Evolutionary conservation across 805 yeast genomes (phyloP), one percentile per base, ranked within the genome.

Genomic region (Sugiyamaella americana): DNA sequence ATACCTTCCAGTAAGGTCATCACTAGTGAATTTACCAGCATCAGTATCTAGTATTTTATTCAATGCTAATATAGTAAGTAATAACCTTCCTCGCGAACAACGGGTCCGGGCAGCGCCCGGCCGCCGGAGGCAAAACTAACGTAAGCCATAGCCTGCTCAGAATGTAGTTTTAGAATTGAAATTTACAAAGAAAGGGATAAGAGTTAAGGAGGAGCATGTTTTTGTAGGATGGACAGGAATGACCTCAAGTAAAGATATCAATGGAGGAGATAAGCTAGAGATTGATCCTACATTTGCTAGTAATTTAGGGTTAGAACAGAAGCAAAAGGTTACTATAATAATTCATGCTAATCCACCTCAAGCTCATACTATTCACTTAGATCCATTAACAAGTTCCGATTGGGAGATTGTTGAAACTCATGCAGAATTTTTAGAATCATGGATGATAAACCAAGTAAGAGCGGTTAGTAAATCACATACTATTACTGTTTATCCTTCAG

Each of bases 341-440:
- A 59, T 82, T 44, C 72, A 75, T 46, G 68, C 77, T 11, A 69
- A 75, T 34, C 61, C 70, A 1, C 76, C 74, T n/a, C 71, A 65
- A 36, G 78, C 87, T 1, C 68, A 71, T 4, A 76, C 79, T 2
- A 80, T 89, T 2, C 80, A 77, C 57, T 72, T 91, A 38, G 96
- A 86, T 57, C 98, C 98, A 0, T 65, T 75, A 17, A 73, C 86
- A 0, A 63, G 80, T 1, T 73, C 82, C 3, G 98, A 91, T 60
- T 91, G 97, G 97, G 97, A 89, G 54, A 68, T 86, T 22, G 84
- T 88, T 2, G 96, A 89, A 59, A 64, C 84, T 2, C 85, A 91
- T 62, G 91, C 95, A 1, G 79, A 75, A 23, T 76, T 73, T 37
- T 73, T 91, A 21, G 97, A 91, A 59, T 77, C 79, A 40, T 76